phyloP scores from a whole-genome alignment of 257 asterid genomes.

The Asclepias syriaca region DNA sequence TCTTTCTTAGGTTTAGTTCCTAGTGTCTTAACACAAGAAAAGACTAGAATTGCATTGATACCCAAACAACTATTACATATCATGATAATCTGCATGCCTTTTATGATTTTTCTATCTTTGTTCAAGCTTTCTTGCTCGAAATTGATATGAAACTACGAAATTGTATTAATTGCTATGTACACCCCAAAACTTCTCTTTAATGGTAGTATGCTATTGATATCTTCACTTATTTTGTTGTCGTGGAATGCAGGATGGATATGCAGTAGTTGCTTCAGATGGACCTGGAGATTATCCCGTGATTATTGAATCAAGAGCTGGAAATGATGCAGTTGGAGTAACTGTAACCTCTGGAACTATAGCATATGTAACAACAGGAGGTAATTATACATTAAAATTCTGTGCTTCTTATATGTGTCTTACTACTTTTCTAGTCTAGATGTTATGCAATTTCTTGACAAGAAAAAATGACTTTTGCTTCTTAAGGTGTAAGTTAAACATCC shows the following conservation, averaged over 20 bases:
- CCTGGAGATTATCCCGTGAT: conserved; percentile 84
- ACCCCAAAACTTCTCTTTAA: neutral
- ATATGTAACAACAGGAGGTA: conserved; percentile 93
- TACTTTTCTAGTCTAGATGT: neutral
- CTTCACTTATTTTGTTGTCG: neutral
- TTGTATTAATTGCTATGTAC: conserved; percentile 1
- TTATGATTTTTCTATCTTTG: neutral
- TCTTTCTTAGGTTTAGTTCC: neutral
- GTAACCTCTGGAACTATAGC: conserved; percentile 79
- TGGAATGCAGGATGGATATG: conserved; percentile 79
- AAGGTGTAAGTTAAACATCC: neutral
- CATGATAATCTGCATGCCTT: no score
- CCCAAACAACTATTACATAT: neutral
- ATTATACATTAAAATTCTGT: conserved; percentile 24
- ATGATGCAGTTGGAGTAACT: conserved; percentile 69
- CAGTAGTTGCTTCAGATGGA: conserved; percentile 88
- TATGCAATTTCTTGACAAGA: neutral
- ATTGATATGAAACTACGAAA: neutral
- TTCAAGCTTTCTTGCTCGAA: neutral
- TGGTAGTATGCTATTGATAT: neutral
- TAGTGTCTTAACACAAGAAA: neutral
- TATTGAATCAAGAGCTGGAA: conserved; percentile 93
- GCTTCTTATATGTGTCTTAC: neutral
- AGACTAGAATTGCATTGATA: neutral
- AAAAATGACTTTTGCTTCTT: neutral